A percentile compares a stretch with the other conserved stretches of the same genome.
Evolutionary conservation across 768 basidiomycete genomes (phyloP).

Genomic region (Russula olivacea): DNA sequence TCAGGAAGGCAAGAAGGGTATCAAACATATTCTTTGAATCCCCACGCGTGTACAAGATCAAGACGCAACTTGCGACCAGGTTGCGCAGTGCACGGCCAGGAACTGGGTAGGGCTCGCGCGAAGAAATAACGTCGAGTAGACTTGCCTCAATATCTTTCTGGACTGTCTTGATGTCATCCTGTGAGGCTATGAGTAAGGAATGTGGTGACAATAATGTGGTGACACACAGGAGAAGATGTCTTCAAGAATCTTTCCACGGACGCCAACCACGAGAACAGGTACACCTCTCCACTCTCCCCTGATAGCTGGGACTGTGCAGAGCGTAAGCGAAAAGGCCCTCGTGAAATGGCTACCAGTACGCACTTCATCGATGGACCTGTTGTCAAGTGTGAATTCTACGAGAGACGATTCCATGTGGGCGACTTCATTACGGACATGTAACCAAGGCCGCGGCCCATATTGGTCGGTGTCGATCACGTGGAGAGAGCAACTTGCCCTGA

Average conservation of each 20-base stretch:
- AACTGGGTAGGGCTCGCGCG: constrained; percentile 59
- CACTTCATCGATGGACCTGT: constrained; percentile 23
- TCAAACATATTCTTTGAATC: constrained; percentile 87
- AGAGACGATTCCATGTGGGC: constrained; percentile 12
- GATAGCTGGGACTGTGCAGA: constrained; percentile 52
- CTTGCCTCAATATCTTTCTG: constrained; percentile 59
- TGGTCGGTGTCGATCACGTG: constrained; percentile 7
- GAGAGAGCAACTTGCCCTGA: too few relatives aligned
- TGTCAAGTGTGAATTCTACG: constrained; percentile 20
- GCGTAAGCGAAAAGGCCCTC: background rate
- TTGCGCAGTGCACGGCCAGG: constrained; percentile 86
- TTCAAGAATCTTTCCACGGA: constrained; percentile 54
- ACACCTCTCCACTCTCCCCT: constrained; percentile 74
- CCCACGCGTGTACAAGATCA: constrained; percentile 66
- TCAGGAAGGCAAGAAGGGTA: constrained; percentile 70
- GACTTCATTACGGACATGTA: background rate
- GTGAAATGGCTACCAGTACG: background rate
- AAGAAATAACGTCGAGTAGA: constrained; percentile 62
- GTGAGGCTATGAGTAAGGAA: background rate
- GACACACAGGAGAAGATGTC: constrained; percentile 47
- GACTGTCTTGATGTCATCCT: constrained; percentile 63
- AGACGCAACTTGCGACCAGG: constrained; percentile 69
- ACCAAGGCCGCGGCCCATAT: background rate
- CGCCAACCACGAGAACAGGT: constrained; percentile 80
- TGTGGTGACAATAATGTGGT: background rate